Conservation (phyloP, 176 grass and related monocot genomes). For the Aegilops bicornis region DNA sequence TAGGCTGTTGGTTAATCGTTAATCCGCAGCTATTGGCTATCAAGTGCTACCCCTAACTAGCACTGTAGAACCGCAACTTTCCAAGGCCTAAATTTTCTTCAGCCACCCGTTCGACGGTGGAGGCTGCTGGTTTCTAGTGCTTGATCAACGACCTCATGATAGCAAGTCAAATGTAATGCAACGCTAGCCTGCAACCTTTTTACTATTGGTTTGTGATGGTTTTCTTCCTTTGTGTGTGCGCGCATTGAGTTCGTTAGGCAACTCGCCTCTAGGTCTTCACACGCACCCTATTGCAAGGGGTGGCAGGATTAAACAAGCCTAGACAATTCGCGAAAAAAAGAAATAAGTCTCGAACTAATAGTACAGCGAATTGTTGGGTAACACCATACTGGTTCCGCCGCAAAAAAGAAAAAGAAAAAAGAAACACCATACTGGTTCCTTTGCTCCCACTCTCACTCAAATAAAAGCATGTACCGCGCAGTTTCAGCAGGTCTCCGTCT, state of each 20-base stretch:
- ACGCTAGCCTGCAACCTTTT: background rate
- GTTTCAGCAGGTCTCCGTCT: slow-evolving; percentile 23
- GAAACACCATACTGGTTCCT: background rate
- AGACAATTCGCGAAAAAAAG: no score
- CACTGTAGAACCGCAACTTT: background rate
- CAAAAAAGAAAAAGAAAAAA: no score
- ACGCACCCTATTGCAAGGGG: background rate
- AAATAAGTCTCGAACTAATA: background rate
- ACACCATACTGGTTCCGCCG: no score
- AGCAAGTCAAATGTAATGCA: background rate
- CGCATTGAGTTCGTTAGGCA: background rate
- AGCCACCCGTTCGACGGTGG: background rate
- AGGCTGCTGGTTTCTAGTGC: background rate
- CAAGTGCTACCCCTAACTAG: background rate
- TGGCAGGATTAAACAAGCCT: background rate
- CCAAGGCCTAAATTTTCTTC: background rate
- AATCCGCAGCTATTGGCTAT: background rate
- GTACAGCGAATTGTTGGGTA: background rate
- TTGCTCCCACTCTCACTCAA: slow-evolving; percentile 44
- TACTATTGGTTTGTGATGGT: no score
- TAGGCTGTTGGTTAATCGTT: background rate
- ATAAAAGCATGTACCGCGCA: background rate
- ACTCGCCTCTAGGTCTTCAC: slow-evolving; percentile 1
- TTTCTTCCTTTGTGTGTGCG: background rate
- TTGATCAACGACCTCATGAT: background rate